These are phyloP conservation scores for Globisporangium barbulae DNA, from an alignment of 352 stramenopile species.

Conservation along the genomic window DNA sequence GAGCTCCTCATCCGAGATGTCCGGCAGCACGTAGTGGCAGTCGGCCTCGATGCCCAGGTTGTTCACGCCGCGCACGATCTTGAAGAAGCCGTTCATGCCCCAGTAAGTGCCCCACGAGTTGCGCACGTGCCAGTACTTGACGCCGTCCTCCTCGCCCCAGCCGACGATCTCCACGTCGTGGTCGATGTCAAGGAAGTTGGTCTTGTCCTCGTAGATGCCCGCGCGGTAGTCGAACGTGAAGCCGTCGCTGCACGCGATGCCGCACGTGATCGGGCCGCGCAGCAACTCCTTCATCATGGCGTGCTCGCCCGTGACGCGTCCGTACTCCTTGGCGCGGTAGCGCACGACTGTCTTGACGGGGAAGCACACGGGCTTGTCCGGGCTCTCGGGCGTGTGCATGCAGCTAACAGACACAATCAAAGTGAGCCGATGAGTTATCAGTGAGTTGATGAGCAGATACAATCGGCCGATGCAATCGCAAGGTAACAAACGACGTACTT, in stretches of 20 bases:
- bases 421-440: not conserved
- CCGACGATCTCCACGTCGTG: constrained; percentile 92
- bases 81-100: constrained; percentile 93
- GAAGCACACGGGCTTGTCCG: constrained; percentile 30
- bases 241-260: constrained; percentile 77
- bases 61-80: constrained; percentile 82
- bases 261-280: constrained; percentile 87
- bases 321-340: constrained; percentile 52
- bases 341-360: constrained; percentile 49
- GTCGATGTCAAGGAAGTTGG: constrained; percentile 45
- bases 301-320: constrained; percentile 41
- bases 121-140: constrained; percentile 93
- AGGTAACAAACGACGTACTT: constrained; percentile 26
- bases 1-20: constrained; percentile 50
- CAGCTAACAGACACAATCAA: constrained; percentile 22
- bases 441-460: not conserved
- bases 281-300: constrained; percentile 65
- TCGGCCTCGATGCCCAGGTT: constrained; percentile 84
- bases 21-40: constrained; percentile 80
- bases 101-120: constrained; percentile 90
- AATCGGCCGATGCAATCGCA: not conserved
- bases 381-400: constrained; percentile 30
- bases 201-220: constrained; percentile 85
- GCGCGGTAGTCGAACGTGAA: constrained; percentile 86
- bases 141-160: constrained; percentile 81